A percentile compares a stretch with the other conserved stretches of the same genome.
These are phyloP conservation scores for Aspergillus cristatus DNA, from an alignment of 495 filamentous ascomycete species.

Conservation along the genomic window DNA sequence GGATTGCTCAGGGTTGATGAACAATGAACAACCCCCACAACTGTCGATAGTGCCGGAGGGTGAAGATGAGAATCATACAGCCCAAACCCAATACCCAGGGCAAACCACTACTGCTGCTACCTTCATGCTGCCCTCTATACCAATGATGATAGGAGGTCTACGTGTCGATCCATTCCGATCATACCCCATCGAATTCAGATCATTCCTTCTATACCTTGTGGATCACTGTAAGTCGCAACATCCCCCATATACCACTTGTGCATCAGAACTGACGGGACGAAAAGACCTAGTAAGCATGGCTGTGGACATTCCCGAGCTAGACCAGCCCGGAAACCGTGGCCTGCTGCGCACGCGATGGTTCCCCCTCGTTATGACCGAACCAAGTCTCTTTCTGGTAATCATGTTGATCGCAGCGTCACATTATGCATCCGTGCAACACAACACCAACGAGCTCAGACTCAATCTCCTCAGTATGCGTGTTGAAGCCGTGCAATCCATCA, in stretches of 20 bases:
- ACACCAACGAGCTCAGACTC: conserved; percentile 7
- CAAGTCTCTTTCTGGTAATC: conserved; percentile 33
- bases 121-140: conserved; percentile 1
- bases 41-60: not conserved
- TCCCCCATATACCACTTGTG: not conserved
- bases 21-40: not conserved
- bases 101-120: too few relatives aligned
- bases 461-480: conserved; percentile 27
- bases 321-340: conserved; percentile 20
- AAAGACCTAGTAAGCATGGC: conserved; percentile 36
- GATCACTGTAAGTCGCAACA: conserved; percentile 28
- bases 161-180: conserved; percentile 31
- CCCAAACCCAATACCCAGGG: too few relatives aligned
- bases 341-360: conserved; percentile 38
- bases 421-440: conserved; percentile 18
- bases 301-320: conserved; percentile 38
- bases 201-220: conserved; percentile 21
- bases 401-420: conserved; percentile 35
- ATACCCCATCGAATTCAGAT: conserved; percentile 19
- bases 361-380: conserved; percentile 33
- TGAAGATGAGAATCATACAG: too few relatives aligned
- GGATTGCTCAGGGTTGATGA: not conserved
- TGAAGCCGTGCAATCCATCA: conserved; percentile 26
- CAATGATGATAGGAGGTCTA: conserved; percentile 20
- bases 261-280: not conserved